These are phyloP conservation scores for Hemileccinum hortonii DNA, from an alignment of 1,284 basidiomycete species.

Conservation along the genomic window DNA sequence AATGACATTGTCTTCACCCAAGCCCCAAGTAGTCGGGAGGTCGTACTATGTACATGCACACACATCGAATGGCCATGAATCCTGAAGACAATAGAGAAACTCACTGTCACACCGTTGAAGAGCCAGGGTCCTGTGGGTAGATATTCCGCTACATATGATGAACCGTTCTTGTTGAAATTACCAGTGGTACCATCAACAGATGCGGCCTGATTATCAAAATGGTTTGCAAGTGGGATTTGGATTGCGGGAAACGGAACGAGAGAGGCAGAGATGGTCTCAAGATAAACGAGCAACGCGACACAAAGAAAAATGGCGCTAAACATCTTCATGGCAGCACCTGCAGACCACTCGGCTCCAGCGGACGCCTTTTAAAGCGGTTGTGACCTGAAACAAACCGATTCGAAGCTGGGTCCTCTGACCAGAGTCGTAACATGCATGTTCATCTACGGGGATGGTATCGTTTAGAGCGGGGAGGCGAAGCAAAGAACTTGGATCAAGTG, in stretches of 20 bases:
- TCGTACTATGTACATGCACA: slow-evolving; percentile 34
- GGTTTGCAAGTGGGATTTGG: slow-evolving; percentile 23
- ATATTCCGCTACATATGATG: slow-evolving; percentile 39
- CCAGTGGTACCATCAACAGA: slow-evolving; percentile 38
- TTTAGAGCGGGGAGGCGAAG: no score
- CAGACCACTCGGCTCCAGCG: no score
- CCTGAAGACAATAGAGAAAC: not conserved
- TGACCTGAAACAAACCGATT: no score
- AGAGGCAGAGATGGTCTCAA: slow-evolving; percentile 10
- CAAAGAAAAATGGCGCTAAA: slow-evolving; percentile 17
- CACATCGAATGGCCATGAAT: not conserved
- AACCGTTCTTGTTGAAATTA: slow-evolving; percentile 38
- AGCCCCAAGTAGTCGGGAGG: slow-evolving; percentile 41
- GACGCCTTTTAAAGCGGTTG: no score
- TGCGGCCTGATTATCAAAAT: slow-evolving; percentile 45
- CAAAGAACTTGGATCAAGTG: no score
- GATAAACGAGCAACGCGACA: slow-evolving; percentile 11
- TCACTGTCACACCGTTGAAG: slow-evolving; percentile 39
- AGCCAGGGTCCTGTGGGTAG: slow-evolving; percentile 37
- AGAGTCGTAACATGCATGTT: no score
- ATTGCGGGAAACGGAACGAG: slow-evolving; percentile 32
- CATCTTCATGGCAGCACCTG: slow-evolving; percentile 5
- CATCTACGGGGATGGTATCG: no score
- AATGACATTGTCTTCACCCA: slow-evolving; percentile 40
- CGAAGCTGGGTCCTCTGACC: no score